A percentile compares a stretch with the other conserved stretches of the same genome.
Evolutionary conservation across 2,329 filamentous ascomycete genomes (phyloP).

Genomic region (Beauveria sp.): DNA sequence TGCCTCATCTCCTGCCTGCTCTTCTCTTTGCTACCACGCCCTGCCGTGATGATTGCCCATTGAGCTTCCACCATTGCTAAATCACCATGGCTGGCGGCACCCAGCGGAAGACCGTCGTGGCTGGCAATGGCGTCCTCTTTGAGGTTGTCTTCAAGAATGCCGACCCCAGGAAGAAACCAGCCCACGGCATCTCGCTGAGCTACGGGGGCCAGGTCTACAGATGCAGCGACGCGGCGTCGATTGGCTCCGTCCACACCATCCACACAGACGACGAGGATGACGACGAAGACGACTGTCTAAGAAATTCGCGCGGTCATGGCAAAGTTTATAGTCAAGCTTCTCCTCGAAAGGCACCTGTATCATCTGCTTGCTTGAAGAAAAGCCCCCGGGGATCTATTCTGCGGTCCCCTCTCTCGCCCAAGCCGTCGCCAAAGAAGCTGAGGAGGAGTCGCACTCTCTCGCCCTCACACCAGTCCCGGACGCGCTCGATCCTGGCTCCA

Average conservation of each 20-base stretch:
- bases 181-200: not conserved
- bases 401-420: not conserved
- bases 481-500: not conserved
- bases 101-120: not conserved
- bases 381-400: not conserved
- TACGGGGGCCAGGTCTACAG: constrained; percentile 2
- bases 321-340: not conserved
- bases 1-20: not conserved
- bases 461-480: not conserved
- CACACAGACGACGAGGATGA: constrained; percentile 9
- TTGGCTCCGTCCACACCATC: constrained; percentile 7
- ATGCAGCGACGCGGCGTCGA: not conserved
- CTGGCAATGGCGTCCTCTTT: not conserved
- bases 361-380: not conserved
- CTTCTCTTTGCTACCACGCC: not conserved
- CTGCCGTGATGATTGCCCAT: not conserved
- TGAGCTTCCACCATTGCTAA: constrained; percentile 3
- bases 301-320: not conserved
- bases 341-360: too few relatives aligned
- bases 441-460: constrained; percentile 2
- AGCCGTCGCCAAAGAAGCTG: not conserved
- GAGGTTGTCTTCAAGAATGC: constrained; percentile 5
- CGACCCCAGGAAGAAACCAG: not conserved
- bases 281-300: not conserved
- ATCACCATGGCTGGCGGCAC: constrained; percentile 5